These are phyloP conservation scores for Eimeria brunetti DNA, from an alignment of 169 alveolate genomes.

Conservation along the genomic window DNA sequence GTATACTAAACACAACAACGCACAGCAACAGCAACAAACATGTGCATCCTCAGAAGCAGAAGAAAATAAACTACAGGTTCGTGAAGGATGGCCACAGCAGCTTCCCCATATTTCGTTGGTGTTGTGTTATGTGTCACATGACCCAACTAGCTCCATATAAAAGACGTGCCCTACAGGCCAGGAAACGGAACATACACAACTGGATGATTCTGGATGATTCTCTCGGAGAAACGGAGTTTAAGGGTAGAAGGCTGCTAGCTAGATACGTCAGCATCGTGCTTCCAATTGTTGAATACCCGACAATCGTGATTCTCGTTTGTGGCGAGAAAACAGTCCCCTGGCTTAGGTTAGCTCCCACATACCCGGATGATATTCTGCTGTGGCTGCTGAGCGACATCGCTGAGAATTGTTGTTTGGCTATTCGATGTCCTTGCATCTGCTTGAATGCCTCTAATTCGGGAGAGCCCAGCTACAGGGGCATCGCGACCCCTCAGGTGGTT, in stretches of 20 bases:
- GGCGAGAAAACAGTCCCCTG: not conserved
- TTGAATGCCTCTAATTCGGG: slow-evolving; percentile 39
- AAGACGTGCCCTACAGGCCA: not conserved
- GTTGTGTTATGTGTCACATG: not conserved
- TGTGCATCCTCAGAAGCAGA: not conserved
- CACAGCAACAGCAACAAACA: not conserved
- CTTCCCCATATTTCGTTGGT: not conserved
- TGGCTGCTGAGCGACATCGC: slow-evolving; percentile 23
- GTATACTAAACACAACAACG: slow-evolving; percentile 34
- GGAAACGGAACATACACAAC: not conserved
- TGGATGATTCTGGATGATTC: not conserved
- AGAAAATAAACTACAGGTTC: not conserved
- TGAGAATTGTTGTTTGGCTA: slow-evolving; percentile 22
- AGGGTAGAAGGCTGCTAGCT: not conserved
- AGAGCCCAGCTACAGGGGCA: slow-evolving; percentile 1
- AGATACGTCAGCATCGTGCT: not conserved
- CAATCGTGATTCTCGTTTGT: not conserved
- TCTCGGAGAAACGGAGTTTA: no score
- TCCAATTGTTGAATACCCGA: not conserved
- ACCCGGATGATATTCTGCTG: slow-evolving; percentile 39
- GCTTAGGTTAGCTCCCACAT: not conserved
- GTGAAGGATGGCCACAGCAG: not conserved
- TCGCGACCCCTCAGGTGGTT: slow-evolving; percentile 51
- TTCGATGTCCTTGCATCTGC: slow-evolving; percentile 43
- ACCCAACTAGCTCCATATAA: not conserved